Base-by-base conservation (phyloP, 2,329 filamentous ascomycete genomes). In the Scopulariopsis brevicaulis region DNA sequence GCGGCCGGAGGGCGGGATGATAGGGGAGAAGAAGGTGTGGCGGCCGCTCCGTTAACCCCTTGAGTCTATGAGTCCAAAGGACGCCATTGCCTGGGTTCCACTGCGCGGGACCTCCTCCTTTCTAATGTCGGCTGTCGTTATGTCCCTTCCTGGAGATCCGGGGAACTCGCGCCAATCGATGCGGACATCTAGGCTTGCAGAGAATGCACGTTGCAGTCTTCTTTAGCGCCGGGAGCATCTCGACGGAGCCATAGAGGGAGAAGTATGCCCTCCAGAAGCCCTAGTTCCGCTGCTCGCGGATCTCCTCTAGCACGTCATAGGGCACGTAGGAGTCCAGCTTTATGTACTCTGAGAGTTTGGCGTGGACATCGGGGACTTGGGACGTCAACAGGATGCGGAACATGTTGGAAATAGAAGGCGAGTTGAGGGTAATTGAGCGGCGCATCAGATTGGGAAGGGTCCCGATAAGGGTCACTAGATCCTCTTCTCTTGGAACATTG, bases 361-460 rank as follows among this genome's bases (percentile, higher is more conserved):
- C 48, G 15, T 58, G 54, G 18, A 52, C 55, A 25, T 58, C 60
- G 15, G 32, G 57, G 18, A 56, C 25, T 46, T 25, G 12, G 20
- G 43, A 55, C 15, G 35, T 57, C 48, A 60, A 28, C 3, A 53
- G 37, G 37, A 59, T 46, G 20, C 61, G 37, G 64, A 69, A n/a
- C 63, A 63, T 56, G 59, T 72, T 68, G 0, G 70, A 64, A 15
- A 74, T 63, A 3, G 70, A 70, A 0, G 73, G 72, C 0, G 73
- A 71, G 53, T 75, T 75, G 40, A 71, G 70, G 18, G 76, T 60
- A 3, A 74, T 59, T 8, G 57, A 50, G 6, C 57, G 57, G 20
- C 57, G 61, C 55, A 61, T 58, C 5, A 62, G 57, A 8, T 63
- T 61, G 8, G 63, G 58, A 28, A 68, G 64, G 55, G 62, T 64